Percentiles rank a stretch among this genome's conserved stretches.
Conservation (phyloP, 2,329 filamentous ascomycete genomes). For the Aurifilum marmelostoma region DNA sequence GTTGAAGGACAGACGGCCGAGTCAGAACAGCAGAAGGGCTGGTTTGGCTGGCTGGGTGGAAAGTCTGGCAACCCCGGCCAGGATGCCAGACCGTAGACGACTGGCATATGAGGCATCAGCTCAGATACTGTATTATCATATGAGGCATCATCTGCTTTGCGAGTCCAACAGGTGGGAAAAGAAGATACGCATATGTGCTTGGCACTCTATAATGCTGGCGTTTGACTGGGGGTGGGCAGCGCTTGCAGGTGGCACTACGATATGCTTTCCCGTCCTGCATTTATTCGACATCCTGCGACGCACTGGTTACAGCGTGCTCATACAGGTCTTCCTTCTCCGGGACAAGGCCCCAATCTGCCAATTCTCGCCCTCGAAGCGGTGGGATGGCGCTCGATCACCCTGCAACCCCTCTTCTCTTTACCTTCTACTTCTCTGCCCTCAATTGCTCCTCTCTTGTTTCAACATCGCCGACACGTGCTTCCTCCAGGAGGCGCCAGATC, state of each 20-base stretch:
- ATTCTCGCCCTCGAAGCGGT: no score
- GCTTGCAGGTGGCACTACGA: neutral
- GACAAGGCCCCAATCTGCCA: no score
- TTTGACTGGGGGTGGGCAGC: neutral
- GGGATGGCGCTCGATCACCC: no score
- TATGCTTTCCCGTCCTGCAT: neutral
- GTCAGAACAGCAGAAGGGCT: constrained; percentile 15
- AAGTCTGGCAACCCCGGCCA: constrained; percentile 16
- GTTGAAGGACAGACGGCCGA: neutral
- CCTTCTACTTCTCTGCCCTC: neutral
- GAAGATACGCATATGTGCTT: neutral
- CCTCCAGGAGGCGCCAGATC: neutral
- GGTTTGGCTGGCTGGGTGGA: constrained; percentile 23
- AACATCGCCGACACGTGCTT: neutral
- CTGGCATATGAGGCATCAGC: neutral
- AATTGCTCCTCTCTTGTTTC: neutral
- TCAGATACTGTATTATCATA: neutral
- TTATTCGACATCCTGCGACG: neutral
- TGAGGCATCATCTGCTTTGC: neutral
- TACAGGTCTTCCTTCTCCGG: neutral
- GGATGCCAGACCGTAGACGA: constrained; percentile 22
- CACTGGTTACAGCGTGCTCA: neutral
- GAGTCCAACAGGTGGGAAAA: neutral
- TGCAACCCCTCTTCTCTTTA: neutral
- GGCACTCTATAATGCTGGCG: no score